A percentile compares a stretch with the other conserved stretches of the same genome.
phyloP scores from a whole-genome alignment of 2,329 filamentous ascomycete species.

The Pseudogymnoascus sp. region DNA sequence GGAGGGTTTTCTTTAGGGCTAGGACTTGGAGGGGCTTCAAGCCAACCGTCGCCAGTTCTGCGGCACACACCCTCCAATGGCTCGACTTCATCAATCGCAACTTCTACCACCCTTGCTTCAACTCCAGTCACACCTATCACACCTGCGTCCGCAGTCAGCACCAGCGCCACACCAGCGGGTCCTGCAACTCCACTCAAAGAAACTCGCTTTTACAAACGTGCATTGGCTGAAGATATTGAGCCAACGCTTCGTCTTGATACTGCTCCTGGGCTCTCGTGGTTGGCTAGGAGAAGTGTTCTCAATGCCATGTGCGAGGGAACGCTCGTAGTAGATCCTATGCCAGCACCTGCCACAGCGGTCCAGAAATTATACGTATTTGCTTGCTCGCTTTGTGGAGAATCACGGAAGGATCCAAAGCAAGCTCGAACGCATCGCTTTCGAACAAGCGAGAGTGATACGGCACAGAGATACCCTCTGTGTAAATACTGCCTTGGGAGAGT shows the following conservation, averaged over 20 bases:
- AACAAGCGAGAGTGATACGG: constrained; percentile 75
- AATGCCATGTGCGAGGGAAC: constrained; percentile 76
- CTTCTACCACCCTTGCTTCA: constrained; percentile 40
- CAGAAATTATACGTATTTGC: constrained; percentile 31
- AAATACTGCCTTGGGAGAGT: constrained; percentile 77
- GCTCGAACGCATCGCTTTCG: constrained; percentile 80
- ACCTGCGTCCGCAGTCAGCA: constrained; percentile 44
- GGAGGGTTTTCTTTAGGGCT: constrained; percentile 42
- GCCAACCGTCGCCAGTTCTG: constrained; percentile 19
- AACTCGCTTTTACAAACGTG: constrained; percentile 88
- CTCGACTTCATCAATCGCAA: constrained; percentile 50
- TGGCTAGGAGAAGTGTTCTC: constrained; percentile 77
- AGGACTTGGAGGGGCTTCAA: constrained; percentile 37
- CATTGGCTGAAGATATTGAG: constrained; percentile 83
- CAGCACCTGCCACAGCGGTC: constrained; percentile 43
- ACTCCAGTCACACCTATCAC: constrained; percentile 52
- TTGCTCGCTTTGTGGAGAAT: constrained; percentile 85
- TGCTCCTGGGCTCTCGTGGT: constrained; percentile 87
- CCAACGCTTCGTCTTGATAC: constrained; percentile 83
- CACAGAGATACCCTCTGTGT: constrained; percentile 84
- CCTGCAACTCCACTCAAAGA: constrained; percentile 66
- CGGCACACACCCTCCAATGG: constrained; percentile 44
- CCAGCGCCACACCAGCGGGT: constrained; percentile 31
- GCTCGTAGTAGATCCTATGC: constrained; percentile 82
- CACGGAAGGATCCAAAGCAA: constrained; percentile 60